phyloP scores from a whole-genome alignment of 306 rosid genomes.

The Prunus persica region DNA sequence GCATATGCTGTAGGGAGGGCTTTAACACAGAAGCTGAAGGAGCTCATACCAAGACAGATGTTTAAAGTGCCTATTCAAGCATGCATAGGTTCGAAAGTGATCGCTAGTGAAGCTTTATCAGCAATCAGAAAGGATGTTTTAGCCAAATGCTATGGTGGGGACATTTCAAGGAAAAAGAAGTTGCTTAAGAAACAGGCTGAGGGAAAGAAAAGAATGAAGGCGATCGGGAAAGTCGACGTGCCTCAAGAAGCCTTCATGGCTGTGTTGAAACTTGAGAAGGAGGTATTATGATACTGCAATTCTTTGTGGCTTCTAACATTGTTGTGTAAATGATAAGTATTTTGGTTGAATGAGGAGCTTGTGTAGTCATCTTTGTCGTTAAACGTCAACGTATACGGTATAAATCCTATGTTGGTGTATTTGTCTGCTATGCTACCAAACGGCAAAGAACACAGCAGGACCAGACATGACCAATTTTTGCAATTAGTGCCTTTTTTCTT shows the following conservation, averaged over 20 bases:
- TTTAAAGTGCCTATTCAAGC: slow-evolving; percentile 97
- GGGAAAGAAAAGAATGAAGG: slow-evolving; percentile 96
- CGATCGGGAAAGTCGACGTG: slow-evolving; percentile 89
- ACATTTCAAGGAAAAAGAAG: slow-evolving; percentile 81
- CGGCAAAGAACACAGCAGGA: background rate
- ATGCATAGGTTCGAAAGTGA: slow-evolving; percentile 81
- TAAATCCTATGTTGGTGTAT: too few species aligned
- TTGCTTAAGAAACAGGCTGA: slow-evolving; percentile 93
- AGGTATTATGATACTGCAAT: slow-evolving; percentile 52
- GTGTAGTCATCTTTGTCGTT: background rate
- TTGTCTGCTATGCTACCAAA: too few species aligned
- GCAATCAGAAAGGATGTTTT: slow-evolving; percentile 93
- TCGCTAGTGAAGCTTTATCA: slow-evolving; percentile 86
- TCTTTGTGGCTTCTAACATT: slow-evolving; percentile 13
- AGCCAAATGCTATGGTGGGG: slow-evolving; percentile 97
- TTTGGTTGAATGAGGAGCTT: slow-evolving; percentile 1
- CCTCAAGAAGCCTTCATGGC: slow-evolving; percentile 99
- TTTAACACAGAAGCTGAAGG: slow-evolving; percentile 85
- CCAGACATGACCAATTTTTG: background rate
- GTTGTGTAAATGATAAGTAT: background rate
- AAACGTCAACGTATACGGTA: too few species aligned
- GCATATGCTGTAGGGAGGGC: slow-evolving; percentile 95
- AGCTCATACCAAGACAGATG: slow-evolving; percentile 97
- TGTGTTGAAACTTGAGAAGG: slow-evolving; percentile 91
- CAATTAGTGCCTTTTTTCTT: too few species aligned